Conservation (phyloP, 1,284 basidiomycete species). For the Microbotryum scabiosae region DNA sequence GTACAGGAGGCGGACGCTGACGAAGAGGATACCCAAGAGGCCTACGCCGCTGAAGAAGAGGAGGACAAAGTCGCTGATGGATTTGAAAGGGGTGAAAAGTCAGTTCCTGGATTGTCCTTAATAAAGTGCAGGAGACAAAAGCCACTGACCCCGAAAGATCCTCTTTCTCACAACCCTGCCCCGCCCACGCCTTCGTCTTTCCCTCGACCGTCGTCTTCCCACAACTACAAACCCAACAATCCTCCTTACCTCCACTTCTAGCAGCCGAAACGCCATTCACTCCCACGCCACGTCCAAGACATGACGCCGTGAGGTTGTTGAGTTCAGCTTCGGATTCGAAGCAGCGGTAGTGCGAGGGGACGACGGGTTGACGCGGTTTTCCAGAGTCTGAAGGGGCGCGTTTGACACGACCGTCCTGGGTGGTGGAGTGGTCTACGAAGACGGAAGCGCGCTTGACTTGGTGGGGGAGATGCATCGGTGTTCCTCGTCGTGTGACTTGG, state of each 20-base stretch:
- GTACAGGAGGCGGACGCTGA: conserved; percentile 18
- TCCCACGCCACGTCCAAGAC: conserved; percentile 13
- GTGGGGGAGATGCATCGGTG: not conserved
- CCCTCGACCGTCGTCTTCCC: conserved; percentile 9
- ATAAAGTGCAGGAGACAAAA: no score
- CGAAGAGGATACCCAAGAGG: conserved; percentile 8
- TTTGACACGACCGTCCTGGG: not conserved
- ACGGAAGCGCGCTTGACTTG: not conserved
- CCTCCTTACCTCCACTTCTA: not conserved
- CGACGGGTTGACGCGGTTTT: conserved; percentile 7
- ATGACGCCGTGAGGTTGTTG: conserved; percentile 20
- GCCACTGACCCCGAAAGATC: conserved; percentile 23
- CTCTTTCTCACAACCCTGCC: conserved; percentile 30
- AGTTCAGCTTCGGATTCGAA: conserved; percentile 10
- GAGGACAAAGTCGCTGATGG: conserved; percentile 16
- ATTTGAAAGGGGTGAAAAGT: not conserved
- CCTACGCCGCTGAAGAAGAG: conserved; percentile 17
- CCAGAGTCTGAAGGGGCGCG: no score
- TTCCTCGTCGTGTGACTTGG: not conserved
- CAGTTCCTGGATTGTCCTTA: no score
- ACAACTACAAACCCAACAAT: conserved; percentile 31
- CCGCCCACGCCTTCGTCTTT: conserved; percentile 15
- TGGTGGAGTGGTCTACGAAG: not conserved
- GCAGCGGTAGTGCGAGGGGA: conserved; percentile 18
- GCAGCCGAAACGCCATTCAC: conserved; percentile 16